phyloP scores from a whole-genome alignment of 805 yeast genomes.

The Candida silvatica region DNA sequence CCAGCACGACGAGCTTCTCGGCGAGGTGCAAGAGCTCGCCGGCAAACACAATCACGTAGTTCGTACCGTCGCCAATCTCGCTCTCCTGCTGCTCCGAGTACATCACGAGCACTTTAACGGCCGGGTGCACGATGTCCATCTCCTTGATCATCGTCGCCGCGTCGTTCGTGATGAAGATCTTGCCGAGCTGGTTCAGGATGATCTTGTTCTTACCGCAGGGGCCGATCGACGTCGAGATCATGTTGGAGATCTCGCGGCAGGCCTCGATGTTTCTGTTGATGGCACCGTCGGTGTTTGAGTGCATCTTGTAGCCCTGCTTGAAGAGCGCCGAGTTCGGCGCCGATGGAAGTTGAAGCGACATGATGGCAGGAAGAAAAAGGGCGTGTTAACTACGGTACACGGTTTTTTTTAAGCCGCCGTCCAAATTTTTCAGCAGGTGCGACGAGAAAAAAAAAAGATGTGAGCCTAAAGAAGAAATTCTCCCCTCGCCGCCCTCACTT shows the following conservation, averaged over 20 bases:
- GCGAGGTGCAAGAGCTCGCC: constrained; percentile 86
- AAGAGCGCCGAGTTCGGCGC: constrained; percentile 92
- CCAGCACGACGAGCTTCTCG: constrained; percentile 75
- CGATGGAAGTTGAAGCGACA: constrained; percentile 87
- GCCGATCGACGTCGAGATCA: constrained; percentile 92
- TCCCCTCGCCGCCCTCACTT: too few relatives aligned
- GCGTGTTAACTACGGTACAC: not conserved
- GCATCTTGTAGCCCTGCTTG: constrained; percentile 89
- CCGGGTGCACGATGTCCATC: constrained; percentile 93
- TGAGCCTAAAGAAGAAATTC: too few relatives aligned
- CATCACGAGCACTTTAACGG: constrained; percentile 92
- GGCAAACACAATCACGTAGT: constrained; percentile 83
- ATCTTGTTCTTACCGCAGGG: constrained; percentile 97
- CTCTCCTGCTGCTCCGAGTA: constrained; percentile 94
- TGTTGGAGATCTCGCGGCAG: constrained; percentile 83
- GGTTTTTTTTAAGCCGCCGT: too few relatives aligned
- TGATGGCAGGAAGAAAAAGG: constrained; percentile 19
- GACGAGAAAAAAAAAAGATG: too few relatives aligned
- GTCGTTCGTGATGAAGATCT: constrained; percentile 85
- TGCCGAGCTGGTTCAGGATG: constrained; percentile 81
- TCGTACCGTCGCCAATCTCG: constrained; percentile 96
- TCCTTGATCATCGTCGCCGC: constrained; percentile 97
- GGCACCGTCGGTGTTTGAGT: constrained; percentile 89
- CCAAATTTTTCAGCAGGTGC: too few relatives aligned
- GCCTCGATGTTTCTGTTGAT: constrained; percentile 89